Evolutionary conservation across 225 moss, liverwort and hornwort genomes (phyloP).

Genomic region (Anthoceros angustus): DNA sequence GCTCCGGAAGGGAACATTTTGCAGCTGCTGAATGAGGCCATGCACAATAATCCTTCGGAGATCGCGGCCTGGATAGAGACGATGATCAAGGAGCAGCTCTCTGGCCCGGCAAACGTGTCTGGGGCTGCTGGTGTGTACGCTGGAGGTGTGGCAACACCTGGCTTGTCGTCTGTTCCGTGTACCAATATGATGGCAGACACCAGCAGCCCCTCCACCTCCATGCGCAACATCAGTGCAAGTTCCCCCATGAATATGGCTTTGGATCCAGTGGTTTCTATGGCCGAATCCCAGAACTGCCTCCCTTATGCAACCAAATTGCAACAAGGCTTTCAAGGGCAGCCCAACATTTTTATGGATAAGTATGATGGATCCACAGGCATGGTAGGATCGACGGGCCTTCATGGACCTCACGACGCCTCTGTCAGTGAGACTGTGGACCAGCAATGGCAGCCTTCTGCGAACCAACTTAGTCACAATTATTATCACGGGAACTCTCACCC

Average conservation of each 20-base stretch:
- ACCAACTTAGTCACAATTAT: background rate
- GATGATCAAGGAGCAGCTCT: conserved; percentile 58
- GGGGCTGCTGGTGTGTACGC: conserved; percentile 10
- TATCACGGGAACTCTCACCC: background rate
- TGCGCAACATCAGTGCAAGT: background rate
- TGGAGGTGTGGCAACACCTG: conserved; percentile 17
- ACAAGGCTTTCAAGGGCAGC: background rate
- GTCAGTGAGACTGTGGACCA: background rate
- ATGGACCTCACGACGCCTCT: background rate
- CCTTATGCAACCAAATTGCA: background rate
- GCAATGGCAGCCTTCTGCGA: background rate
- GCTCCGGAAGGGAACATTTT: conserved; percentile 15
- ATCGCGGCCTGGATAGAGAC: conserved; percentile 57
- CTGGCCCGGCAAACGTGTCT: conserved; percentile 19
- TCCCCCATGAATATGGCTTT: background rate
- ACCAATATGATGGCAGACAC: conserved; percentile 8
- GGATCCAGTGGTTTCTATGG: background rate
- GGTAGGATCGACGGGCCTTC: background rate
- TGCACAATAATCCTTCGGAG: conserved; percentile 17
- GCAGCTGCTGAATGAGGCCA: conserved; percentile 13
- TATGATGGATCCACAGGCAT: background rate
- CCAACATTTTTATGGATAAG: background rate
- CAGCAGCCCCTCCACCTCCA: background rate
- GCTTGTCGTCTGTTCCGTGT: conserved; percentile 15
- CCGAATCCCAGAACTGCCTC: background rate